Conservation (phyloP, 2,329 filamentous ascomycete species). For the Penicillium sp. region DNA sequence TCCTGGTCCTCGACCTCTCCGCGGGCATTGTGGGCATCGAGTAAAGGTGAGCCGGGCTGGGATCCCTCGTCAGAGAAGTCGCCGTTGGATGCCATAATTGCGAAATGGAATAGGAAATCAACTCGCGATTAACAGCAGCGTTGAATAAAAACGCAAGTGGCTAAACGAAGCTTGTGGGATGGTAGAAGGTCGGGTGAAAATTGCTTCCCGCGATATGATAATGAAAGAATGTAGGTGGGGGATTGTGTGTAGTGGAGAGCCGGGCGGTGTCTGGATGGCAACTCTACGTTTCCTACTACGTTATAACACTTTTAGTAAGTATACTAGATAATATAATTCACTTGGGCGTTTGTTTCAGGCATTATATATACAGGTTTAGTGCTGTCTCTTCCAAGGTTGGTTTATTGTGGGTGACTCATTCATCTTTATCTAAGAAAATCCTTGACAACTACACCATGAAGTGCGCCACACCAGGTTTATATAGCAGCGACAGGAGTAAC, state of each 20-base stretch:
- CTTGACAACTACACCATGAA: not conserved
- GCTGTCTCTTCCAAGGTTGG: not conserved
- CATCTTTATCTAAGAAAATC: not conserved
- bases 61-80: conserved; percentile 55
- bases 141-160: conserved; percentile 17
- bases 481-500: not conserved
- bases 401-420: conserved; percentile 3
- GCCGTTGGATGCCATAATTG: conserved; percentile 56
- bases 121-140: conserved; percentile 13
- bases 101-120: conserved; percentile 21
- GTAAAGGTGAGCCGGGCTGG: conserved; percentile 53
- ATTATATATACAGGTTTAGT: not conserved
- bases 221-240: conserved; percentile 31
- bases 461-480: not conserved
- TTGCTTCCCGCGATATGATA: conserved; percentile 37
- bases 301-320: not conserved
- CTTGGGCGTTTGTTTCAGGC: not conserved
- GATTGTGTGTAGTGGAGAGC: conserved; percentile 38
- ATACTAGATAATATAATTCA: not conserved
- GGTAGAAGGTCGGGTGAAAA: conserved; percentile 32
- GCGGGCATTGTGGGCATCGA: conserved; percentile 52
- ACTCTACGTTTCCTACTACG: conserved; percentile 6
- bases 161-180: not conserved
- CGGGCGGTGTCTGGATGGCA: conserved; percentile 28
- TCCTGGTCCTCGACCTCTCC: conserved; percentile 76